A percentile compares a stretch with the other conserved stretches of the same genome.
phyloP scores from a whole-genome alignment of 2,329 filamentous ascomycete genomes.

The Ceratocystis cacaofunesta region DNA sequence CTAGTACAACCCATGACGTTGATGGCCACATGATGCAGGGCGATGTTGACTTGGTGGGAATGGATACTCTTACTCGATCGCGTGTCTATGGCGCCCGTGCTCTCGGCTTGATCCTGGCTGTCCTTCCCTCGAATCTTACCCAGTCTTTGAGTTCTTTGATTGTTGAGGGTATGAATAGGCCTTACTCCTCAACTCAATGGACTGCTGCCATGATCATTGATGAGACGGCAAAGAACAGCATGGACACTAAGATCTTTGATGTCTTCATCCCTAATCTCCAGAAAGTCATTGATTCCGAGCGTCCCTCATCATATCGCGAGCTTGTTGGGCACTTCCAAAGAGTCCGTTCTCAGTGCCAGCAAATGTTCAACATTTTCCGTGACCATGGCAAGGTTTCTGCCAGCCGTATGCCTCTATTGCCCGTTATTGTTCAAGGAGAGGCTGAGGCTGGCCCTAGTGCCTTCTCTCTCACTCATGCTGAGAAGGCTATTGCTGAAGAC shows the following conservation, averaged over 20 bases:
- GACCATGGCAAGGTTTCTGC: slow-evolving; percentile 73
- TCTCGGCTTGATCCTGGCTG: slow-evolving; percentile 67
- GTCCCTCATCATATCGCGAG: slow-evolving; percentile 73
- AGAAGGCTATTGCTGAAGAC: slow-evolving; percentile 73
- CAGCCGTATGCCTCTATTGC: slow-evolving; percentile 61
- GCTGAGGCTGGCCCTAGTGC: slow-evolving; percentile 80
- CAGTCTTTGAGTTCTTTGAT: slow-evolving; percentile 32
- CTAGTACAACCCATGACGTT: slow-evolving; percentile 74
- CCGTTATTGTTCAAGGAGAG: slow-evolving; percentile 88
- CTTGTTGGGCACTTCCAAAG: slow-evolving; percentile 81
- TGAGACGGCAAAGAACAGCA: slow-evolving; percentile 57
- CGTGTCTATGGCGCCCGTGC: slow-evolving; percentile 77
- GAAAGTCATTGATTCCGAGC: slow-evolving; percentile 64
- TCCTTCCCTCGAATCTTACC: slow-evolving; percentile 58
- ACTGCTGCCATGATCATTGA: slow-evolving; percentile 72
- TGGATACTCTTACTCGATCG: slow-evolving; percentile 76
- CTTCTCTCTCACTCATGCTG: slow-evolving; percentile 75
- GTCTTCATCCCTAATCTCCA: slow-evolving; percentile 50
- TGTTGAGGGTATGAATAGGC: slow-evolving; percentile 51
- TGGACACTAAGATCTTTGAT: slow-evolving; percentile 34
- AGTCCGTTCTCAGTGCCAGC: slow-evolving; percentile 79
- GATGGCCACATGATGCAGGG: slow-evolving; percentile 97
- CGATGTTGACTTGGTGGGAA: slow-evolving; percentile 84
- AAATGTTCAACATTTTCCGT: slow-evolving; percentile 78
- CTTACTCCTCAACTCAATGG: slow-evolving; percentile 74